Conservation (phyloP, 345 rosid genomes). For the Eucalyptus marginata region DNA sequence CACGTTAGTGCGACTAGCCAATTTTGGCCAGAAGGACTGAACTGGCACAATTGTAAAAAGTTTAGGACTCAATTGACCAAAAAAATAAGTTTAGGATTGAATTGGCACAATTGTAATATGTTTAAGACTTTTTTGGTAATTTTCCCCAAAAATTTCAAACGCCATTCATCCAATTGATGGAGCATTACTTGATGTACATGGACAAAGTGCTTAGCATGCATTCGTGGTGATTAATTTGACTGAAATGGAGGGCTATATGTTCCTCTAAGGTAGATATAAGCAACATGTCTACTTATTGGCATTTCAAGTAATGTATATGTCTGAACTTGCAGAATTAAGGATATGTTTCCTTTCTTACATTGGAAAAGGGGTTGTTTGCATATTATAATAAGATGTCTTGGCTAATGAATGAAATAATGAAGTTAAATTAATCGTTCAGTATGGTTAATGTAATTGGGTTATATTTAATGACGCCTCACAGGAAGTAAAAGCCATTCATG, state of each 20-base stretch:
- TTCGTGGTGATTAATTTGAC: not conserved
- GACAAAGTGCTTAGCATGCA: not conserved
- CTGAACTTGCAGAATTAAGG: not conserved
- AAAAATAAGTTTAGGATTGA: no score
- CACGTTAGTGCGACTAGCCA: rapidly evolving
- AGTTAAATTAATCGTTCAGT: not conserved
- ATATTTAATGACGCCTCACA: not conserved
- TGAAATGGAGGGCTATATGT: not conserved
- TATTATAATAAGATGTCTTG: not conserved
- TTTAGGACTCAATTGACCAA: no score
- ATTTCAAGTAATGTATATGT: not conserved
- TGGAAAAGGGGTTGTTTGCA: not conserved
- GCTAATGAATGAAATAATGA: not conserved
- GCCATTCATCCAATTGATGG: not conserved
- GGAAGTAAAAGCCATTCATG: not conserved
- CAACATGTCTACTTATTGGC: not conserved
- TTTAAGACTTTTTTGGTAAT: no score
- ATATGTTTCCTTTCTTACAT: not conserved
- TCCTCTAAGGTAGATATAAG: not conserved
- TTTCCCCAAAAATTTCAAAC: not conserved
- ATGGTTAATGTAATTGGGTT: not conserved
- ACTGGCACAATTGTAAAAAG: rapidly evolving
- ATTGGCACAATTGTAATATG: no score
- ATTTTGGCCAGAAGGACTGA: no score
- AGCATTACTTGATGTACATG: not conserved